Evolutionary conservation across 179 eudicot genomes (phyloP).

Genomic region (Beta corolliflora): DNA sequence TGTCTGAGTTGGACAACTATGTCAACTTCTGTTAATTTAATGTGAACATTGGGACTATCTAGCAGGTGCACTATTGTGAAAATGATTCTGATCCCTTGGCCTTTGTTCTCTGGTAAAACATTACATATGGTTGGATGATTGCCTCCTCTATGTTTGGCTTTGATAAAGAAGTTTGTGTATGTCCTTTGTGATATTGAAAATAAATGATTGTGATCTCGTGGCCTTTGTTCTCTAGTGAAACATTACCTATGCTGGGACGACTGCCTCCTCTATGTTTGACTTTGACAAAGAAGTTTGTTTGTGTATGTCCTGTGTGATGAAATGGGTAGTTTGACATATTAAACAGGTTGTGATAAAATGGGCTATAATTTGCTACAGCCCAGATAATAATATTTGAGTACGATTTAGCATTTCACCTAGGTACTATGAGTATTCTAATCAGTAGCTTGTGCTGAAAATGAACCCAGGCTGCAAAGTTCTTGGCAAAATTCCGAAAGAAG

Average conservation of each 20-base stretch:
- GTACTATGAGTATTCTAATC: background rate
- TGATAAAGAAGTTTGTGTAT: no score
- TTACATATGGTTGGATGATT: no score
- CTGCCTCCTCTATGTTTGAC: background rate
- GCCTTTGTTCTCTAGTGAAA: background rate
- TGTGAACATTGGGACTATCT: background rate
- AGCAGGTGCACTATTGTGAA: background rate
- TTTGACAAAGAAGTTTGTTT: background rate
- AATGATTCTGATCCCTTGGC: background rate
- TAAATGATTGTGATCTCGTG: no score
- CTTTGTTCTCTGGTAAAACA: background rate
- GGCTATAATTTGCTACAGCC: background rate
- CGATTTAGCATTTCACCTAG: background rate
- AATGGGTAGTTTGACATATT: background rate
- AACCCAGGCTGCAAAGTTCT: conserved; percentile 57
- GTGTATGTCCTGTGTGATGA: no score
- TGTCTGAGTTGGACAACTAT: background rate
- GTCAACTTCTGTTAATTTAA: background rate
- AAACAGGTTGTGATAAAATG: background rate
- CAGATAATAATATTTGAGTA: background rate
- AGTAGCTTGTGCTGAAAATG: conserved; percentile 19
- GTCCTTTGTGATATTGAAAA: no score
- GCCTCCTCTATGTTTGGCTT: no score
- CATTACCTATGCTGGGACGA: background rate
- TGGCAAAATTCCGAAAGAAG: conserved; percentile 57